Evolutionary conservation across 83 land plant genomes (phyloP).

Genomic region (Thuja plicata): DNA sequence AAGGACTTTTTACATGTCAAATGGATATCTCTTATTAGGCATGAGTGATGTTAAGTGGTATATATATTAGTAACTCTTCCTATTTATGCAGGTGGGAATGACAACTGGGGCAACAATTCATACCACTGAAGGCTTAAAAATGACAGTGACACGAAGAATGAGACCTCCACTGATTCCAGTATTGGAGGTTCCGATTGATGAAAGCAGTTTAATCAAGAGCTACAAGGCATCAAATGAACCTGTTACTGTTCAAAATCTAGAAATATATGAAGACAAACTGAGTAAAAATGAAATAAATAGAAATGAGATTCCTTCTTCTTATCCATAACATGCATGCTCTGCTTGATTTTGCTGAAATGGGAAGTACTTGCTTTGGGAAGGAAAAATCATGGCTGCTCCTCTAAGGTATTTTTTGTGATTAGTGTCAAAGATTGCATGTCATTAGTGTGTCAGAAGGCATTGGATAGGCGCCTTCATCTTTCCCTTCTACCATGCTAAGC

Average conservation of each 20-base stretch:
- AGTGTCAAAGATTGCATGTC: background rate
- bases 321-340: background rate
- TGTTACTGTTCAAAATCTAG: slow-evolving; percentile 1
- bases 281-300: background rate
- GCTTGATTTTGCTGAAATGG: background rate
- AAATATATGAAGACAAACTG: background rate
- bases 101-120: slow-evolving; percentile 92
- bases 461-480: background rate
- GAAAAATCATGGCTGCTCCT: background rate
- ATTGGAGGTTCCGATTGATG: slow-evolving; percentile 26
- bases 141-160: slow-evolving; percentile 64
- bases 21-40: background rate
- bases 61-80: background rate
- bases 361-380: background rate
- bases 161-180: slow-evolving; percentile 55
- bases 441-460: background rate
- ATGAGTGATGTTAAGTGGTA: background rate
- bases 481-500: background rate
- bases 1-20: too few species aligned
- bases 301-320: slow-evolving; percentile 10
- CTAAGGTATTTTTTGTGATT: background rate
- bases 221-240: background rate
- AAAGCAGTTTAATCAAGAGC: slow-evolving; percentile 10
- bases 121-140: slow-evolving; percentile 74
- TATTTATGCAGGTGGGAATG: slow-evolving; percentile 62